Evolutionary conservation across 768 basidiomycete species (phyloP).

Genomic region (Rhodocollybia butyracea): DNA sequence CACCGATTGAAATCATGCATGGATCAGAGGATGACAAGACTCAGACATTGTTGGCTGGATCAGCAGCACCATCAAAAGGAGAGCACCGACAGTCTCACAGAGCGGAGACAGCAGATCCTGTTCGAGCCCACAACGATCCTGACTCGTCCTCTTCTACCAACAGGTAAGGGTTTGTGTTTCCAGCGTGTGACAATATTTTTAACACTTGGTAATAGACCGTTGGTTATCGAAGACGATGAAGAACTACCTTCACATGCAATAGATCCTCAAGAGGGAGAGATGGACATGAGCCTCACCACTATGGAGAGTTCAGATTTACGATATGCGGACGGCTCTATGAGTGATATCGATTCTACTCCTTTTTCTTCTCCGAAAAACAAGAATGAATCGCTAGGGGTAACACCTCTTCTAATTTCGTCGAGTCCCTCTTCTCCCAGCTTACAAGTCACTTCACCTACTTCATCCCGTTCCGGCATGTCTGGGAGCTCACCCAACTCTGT

Average conservation of each 20-base stretch:
- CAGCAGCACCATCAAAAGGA: background rate
- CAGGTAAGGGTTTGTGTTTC: background rate
- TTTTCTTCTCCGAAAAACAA: background rate
- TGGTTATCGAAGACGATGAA: conserved; percentile 48
- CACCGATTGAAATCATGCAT: conserved; percentile 1
- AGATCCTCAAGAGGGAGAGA: conserved; percentile 13
- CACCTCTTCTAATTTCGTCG: background rate
- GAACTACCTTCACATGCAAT: conserved; percentile 13
- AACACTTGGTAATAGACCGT: conserved; percentile 7
- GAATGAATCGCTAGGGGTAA: background rate
- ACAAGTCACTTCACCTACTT: background rate
- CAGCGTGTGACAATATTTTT: background rate
- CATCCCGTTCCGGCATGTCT: background rate
- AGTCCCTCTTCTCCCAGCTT: background rate
- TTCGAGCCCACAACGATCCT: background rate
- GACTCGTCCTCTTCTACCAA: background rate
- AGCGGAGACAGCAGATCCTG: background rate
- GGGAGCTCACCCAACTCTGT: background rate
- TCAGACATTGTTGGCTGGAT: background rate
- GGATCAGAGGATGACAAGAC: background rate
- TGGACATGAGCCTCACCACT: conserved; percentile 4
- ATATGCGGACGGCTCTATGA: background rate
- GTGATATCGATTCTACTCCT: background rate
- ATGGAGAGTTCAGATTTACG: background rate
- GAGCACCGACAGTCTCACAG: background rate